phyloP scores from a whole-genome alignment of 306 rosid species.

The peach (Prunus persica) region DNA sequence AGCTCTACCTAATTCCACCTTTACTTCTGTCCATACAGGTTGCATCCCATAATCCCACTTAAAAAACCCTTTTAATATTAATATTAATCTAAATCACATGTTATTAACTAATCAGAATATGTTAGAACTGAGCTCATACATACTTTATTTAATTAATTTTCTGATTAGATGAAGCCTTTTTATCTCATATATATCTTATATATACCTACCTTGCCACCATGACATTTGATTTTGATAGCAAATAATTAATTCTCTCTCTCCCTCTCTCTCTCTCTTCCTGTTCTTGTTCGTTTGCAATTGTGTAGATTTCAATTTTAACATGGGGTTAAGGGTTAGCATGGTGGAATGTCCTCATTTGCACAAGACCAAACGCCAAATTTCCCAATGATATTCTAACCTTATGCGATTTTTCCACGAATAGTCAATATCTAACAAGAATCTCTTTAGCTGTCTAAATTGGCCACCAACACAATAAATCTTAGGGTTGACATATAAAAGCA shows the following conservation, averaged over 20 bases:
- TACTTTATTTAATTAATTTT: background rate
- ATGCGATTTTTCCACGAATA: slow-evolving; percentile 42
- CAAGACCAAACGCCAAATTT: slow-evolving; percentile 29
- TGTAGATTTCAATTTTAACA: background rate
- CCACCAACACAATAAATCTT: slow-evolving; percentile 48
- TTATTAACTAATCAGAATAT: background rate
- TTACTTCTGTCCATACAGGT: slow-evolving; percentile 31
- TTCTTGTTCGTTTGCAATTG: background rate
- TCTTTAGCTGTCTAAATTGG: slow-evolving; percentile 53
- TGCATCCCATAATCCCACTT: slow-evolving; percentile 17
- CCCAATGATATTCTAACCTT: slow-evolving; percentile 7
- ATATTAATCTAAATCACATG: background rate
- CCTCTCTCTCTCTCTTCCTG: slow-evolving; percentile 5
- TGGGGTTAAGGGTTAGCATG: background rate
- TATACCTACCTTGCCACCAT: background rate
- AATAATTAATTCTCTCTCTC: slow-evolving; percentile 3
- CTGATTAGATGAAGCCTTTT: no score
- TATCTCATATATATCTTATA: background rate
- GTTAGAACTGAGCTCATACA: no score
- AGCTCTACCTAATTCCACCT: slow-evolving; percentile 47
- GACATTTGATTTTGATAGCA: slow-evolving; percentile 12
- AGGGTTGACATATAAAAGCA: slow-evolving; percentile 52
- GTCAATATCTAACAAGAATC: slow-evolving; percentile 62
- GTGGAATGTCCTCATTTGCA: slow-evolving; percentile 17
- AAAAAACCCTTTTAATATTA: background rate